Evolutionary conservation across 768 basidiomycete species (phyloP).

Genomic region (Amylocystis lapponica): DNA sequence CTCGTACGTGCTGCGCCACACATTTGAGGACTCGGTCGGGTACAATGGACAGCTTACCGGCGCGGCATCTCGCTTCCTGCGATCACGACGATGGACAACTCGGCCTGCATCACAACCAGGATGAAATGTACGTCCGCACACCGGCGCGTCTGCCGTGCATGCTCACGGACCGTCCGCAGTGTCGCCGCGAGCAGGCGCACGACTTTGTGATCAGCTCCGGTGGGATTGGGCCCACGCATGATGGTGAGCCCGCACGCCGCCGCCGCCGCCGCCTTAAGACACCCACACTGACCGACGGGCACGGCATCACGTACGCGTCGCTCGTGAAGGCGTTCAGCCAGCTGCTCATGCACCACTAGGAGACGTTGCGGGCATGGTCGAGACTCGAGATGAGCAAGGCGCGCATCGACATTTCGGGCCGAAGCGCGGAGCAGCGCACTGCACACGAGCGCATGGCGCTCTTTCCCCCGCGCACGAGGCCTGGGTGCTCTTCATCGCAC

Average conservation of each 20-base stretch:
- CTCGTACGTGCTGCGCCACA: constrained; percentile 67
- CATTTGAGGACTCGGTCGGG: constrained; percentile 66
- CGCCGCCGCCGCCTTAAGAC: too few relatives aligned
- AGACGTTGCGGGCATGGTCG: too few relatives aligned
- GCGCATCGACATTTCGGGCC: constrained; percentile 48
- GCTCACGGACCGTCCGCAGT: too few relatives aligned
- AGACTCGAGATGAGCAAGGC: constrained; percentile 52
- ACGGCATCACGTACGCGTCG: constrained; percentile 84
- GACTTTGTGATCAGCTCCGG: constrained; percentile 91
- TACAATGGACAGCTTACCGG: constrained; percentile 52
- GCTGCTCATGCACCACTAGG: constrained; percentile 63
- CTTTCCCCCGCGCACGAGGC: constrained; percentile 73
- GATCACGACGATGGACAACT: constrained; percentile 73
- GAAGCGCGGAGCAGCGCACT: constrained; percentile 66
- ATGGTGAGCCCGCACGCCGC: too few relatives aligned
- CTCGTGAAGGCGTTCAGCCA: constrained; percentile 81
- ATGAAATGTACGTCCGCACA: too few relatives aligned
- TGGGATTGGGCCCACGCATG: constrained; percentile 89
- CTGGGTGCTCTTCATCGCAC: constrained; percentile 74
- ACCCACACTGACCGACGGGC: neutral
- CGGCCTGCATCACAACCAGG: constrained; percentile 22
- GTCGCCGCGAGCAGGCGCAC: constrained; percentile 79
- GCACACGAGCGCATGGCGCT: constrained; percentile 88
- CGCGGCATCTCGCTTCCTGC: constrained; percentile 60
- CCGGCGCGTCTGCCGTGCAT: too few relatives aligned